Base-by-base conservation (phyloP, 805 yeast genomes). In the Scheffersomyces amazonensis region DNA sequence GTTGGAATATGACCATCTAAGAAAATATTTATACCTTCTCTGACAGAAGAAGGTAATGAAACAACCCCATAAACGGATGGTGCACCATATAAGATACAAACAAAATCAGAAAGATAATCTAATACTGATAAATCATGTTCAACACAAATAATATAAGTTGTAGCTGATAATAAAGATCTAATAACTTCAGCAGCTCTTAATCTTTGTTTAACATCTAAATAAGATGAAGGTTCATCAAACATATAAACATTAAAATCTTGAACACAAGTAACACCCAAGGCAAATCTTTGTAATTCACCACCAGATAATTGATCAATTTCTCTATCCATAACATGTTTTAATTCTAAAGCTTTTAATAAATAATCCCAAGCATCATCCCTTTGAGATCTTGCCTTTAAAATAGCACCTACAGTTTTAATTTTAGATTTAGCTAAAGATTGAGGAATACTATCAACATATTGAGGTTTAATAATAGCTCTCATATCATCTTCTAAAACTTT, bases 21-120 rank as follows among this genome's bases (percentile, higher is more conserved):
- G 80, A 93, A 93, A 62, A 93, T 93, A 65, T 93, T 93, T 64
- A 93, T 93, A 72, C 99, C 99, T 76, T 93, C 99, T 68, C 99
- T 86, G 22, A 93, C 99, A 4, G 96, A 87, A 0, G 96, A 69
- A 37, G 99, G 99, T 63, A 93, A 74, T 17, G 97, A 88, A 35
- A 93, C 99, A 47, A 93, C 98, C 75, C 99, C 99, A 62, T 93
- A 93, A 31, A 93, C 96, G 6, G 98, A 91, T 36, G 99, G 96
- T 36, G 88, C 95, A 74, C 99, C 99, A 62, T 93, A 93, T 41
- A 93, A 69, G 54, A 93, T 93, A 79, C 99, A 93, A 41, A 93
- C 89, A 52, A 83, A 93, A 71, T 93, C 99, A 12, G 98, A 91
- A 53, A 93, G 75, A 64, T 93, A 93, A 73, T 93, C 99, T 67